Evolutionary conservation across 495 filamentous ascomycete genomes (phyloP).

Genomic region (Daldinia loculata): DNA sequence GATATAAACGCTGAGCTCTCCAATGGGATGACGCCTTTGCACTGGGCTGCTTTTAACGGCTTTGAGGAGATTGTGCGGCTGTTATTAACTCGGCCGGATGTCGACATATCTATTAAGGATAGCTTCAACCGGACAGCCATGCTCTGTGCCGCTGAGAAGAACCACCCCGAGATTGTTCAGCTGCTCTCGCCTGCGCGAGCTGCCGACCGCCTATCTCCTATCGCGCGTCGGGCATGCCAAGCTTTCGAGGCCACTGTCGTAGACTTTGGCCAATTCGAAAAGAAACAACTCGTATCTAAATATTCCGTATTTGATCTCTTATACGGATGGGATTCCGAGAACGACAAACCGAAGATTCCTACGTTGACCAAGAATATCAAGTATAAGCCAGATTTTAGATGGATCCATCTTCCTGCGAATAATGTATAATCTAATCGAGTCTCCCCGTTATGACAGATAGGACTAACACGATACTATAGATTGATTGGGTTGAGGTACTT

Average conservation of each 20-base stretch:
- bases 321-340: conserved; percentile 67
- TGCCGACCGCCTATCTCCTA: conserved; percentile 59
- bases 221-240: conserved; percentile 65
- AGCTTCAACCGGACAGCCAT: conserved; percentile 70
- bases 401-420: conserved; percentile 73
- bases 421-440: conserved; percentile 42
- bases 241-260: conserved; percentile 74
- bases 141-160: conserved; percentile 66
- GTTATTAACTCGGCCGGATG: conserved; percentile 57
- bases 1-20: conserved; percentile 62
- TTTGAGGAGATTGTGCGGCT: conserved; percentile 65
- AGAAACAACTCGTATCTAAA: conserved; percentile 66
- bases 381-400: conserved; percentile 67
- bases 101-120: conserved; percentile 62
- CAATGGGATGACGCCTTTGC: conserved; percentile 69
- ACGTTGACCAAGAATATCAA: conserved; percentile 62
- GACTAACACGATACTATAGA: conserved; percentile 41
- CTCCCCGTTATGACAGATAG: conserved; percentile 12
- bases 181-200: conserved; percentile 65
- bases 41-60: conserved; percentile 69
- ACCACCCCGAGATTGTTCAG: conserved; percentile 64
- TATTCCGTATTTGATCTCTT: conserved; percentile 68
- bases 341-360: conserved; percentile 62
- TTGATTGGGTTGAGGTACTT: conserved; percentile 50
- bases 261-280: conserved; percentile 73